These are phyloP conservation scores for Aspergillus latus DNA, from an alignment of 2,329 filamentous ascomycete species.

Conservation along the genomic window DNA sequence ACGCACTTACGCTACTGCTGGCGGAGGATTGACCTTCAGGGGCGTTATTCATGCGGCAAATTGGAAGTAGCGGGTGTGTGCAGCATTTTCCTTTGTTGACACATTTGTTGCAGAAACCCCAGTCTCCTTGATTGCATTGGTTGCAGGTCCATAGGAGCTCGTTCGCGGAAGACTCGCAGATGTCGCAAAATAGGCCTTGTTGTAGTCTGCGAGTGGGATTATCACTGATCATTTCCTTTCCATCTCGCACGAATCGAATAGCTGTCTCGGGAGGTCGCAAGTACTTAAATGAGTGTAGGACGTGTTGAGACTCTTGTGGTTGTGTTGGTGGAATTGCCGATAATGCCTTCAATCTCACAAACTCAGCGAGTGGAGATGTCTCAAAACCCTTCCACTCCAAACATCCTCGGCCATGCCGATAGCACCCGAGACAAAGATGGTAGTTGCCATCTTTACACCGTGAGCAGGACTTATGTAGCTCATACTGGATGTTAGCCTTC, in stretches of 20 bases:
- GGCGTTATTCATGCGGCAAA: slow-evolving; percentile 56
- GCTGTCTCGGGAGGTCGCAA: slow-evolving; percentile 29
- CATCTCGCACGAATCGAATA: slow-evolving; percentile 36
- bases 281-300: slow-evolving; percentile 45
- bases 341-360: slow-evolving; percentile 54
- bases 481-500: slow-evolving; percentile 74
- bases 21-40: slow-evolving; percentile 30
- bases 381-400: slow-evolving; percentile 88
- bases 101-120: slow-evolving; percentile 89
- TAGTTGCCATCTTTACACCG: slow-evolving; percentile 69
- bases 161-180: slow-evolving; percentile 71
- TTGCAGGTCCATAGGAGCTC: slow-evolving; percentile 89
- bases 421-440: slow-evolving; percentile 80
- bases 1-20: slow-evolving; percentile 47
- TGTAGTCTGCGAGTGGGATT: slow-evolving; percentile 69
- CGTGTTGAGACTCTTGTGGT: slow-evolving; percentile 47
- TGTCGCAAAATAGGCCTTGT: slow-evolving; percentile 79
- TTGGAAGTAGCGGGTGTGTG: slow-evolving; percentile 75
- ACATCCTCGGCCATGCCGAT: slow-evolving; percentile 73
- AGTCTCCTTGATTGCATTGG: slow-evolving; percentile 84
- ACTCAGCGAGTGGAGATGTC: slow-evolving; percentile 66
- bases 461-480: slow-evolving; percentile 79
- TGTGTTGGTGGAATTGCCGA: slow-evolving; percentile 21
- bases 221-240: slow-evolving; percentile 59
- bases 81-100: slow-evolving; percentile 81